A percentile compares a stretch with the other conserved stretches of the same genome.
Conservation (phyloP, 495 filamentous ascomycete genomes). For the Aspergillus conjunctus region DNA sequence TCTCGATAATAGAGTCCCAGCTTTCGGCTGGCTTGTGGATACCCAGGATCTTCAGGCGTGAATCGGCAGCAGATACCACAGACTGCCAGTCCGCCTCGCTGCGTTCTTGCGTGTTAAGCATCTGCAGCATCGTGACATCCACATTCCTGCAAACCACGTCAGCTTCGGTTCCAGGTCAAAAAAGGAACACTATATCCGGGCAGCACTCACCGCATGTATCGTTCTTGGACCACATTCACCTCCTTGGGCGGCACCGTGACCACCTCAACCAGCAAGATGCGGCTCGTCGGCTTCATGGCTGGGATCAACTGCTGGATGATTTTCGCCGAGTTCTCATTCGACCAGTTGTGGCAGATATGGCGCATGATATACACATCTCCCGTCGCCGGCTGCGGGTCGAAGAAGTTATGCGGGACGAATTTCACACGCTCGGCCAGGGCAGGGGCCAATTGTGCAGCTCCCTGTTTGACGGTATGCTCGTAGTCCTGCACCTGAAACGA, state of each 20-base stretch:
- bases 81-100: slow-evolving; percentile 6
- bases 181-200: not conserved
- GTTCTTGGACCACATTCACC: not conserved
- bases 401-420: not conserved
- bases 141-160: not conserved
- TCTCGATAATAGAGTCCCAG: slow-evolving; percentile 3
- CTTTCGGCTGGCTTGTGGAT: not conserved
- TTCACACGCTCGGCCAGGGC: not conserved
- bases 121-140: slow-evolving; percentile 1
- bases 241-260: not conserved
- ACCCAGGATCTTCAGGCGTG: not conserved
- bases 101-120: not conserved
- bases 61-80: not conserved
- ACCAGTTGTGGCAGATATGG: slow-evolving; percentile 3
- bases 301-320: not conserved
- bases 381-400: not conserved
- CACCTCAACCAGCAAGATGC: slow-evolving; percentile 1
- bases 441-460: not conserved
- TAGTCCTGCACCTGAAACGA: slow-evolving; percentile 1
- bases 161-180: not conserved
- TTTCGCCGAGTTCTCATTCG: not conserved
- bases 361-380: not conserved
- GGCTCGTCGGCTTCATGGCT: not conserved
- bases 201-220: not conserved
- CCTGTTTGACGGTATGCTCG: not conserved